Evolutionary conservation across 192 early-diverging fungal species (phyloP).

Genomic region (Dissophora ornata): DNA sequence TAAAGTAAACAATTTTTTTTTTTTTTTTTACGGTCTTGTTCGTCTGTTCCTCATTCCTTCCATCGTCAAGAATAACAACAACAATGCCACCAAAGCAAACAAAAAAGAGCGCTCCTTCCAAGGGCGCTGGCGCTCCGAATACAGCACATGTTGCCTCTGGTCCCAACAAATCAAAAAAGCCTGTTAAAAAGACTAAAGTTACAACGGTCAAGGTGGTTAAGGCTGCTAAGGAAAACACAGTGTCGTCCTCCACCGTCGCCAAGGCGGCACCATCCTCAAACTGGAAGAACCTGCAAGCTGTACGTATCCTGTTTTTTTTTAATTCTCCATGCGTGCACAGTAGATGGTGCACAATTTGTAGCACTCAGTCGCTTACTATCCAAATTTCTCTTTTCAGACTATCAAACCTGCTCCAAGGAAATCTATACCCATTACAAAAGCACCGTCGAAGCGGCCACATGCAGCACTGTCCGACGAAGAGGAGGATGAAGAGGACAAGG

Average conservation of each 20-base stretch:
- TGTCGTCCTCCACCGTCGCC: slow-evolving; percentile 32
- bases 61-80: background rate
- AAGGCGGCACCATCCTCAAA: slow-evolving; percentile 60
- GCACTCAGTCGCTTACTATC: too few relatives aligned
- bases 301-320: too few relatives aligned
- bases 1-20: slow-evolving; percentile 1
- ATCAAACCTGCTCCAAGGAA: slow-evolving; percentile 48
- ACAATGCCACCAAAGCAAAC: slow-evolving; percentile 14
- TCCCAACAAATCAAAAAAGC: background rate
- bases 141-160: background rate
- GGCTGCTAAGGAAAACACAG: slow-evolving; percentile 12
- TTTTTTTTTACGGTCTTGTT: background rate
- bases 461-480: slow-evolving; percentile 35
- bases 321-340: too few relatives aligned
- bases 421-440: slow-evolving; percentile 28
- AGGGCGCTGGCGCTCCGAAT: background rate
- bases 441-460: slow-evolving; percentile 23
- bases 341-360: background rate
- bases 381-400: too few relatives aligned
- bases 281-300: slow-evolving; percentile 61
- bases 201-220: slow-evolving; percentile 12
- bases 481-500: slow-evolving; percentile 31
- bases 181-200: slow-evolving; percentile 11
- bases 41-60: background rate
- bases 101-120: slow-evolving; percentile 3